These are phyloP conservation scores for Lycium ferocissimum DNA, from an alignment of 257 asterid genomes.

Conservation along the genomic window DNA sequence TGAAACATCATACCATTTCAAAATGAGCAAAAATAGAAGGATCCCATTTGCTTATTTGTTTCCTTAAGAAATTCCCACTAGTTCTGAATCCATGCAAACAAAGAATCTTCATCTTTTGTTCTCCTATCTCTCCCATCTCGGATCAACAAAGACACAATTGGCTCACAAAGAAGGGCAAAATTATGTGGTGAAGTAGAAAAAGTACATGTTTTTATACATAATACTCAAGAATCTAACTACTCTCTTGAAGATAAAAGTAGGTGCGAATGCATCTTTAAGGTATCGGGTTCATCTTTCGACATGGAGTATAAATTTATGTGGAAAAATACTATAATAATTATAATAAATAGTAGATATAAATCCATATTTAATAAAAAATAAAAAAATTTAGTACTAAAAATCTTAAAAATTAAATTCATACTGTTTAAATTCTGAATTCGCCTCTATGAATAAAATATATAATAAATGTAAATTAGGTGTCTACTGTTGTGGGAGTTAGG, in stretches of 20 bases:
- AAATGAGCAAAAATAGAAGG: conserved; percentile 60
- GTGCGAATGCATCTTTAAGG: fast-evolving
- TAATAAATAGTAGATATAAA: background rate
- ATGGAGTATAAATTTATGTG: background rate
- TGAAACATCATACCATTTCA: conserved; percentile 48
- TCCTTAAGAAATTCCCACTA: conserved; percentile 64
- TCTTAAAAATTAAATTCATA: background rate
- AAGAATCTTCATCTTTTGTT: conserved; percentile 54
- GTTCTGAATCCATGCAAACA: conserved; percentile 81
- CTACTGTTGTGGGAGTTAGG: background rate
- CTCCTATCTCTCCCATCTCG: background rate
- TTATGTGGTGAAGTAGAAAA: background rate
- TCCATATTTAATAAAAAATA: background rate
- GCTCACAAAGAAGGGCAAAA: background rate
- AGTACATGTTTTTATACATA: background rate
- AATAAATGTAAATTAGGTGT: no score
- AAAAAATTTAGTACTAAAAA: background rate
- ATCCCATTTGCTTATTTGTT: conserved; percentile 76
- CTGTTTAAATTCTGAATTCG: background rate
- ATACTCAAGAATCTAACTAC: background rate
- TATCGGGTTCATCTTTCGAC: background rate
- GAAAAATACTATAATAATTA: no score
- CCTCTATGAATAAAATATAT: no score
- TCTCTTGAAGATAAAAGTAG: background rate
- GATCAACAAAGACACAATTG: background rate